Evolutionary conservation across 257 asterid species (phyloP), one percentile per base, ranked within the genome.

Genomic region (Hygrophila difformis): DNA sequence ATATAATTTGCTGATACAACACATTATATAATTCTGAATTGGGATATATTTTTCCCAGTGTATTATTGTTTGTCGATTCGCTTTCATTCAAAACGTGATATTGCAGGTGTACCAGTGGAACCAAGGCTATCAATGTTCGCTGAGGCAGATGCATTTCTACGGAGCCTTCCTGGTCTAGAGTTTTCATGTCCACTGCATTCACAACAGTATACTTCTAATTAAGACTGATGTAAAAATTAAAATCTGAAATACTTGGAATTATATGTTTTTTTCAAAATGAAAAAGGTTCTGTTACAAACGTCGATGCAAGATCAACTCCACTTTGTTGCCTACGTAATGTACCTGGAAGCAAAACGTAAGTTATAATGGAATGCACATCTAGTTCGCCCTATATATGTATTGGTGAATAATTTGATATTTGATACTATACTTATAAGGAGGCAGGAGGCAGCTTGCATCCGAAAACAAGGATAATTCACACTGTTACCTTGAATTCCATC

Each of bases 301-400:
- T 62, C 55, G 87, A 72, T 62, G 44, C 58, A 39, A 81, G 66
- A 54, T 81, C 84, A 20, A 68, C 71, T 55, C 76, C 91, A 47
- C 95, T 88, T 72, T 83, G 71, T 56, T 70, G 87, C 72, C 93
- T 79, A 24, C 73, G 81, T 37, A 79, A 55, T 23, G 70, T 29
- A 40, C 93, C 97, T 84, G 77, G 70, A 73, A 26, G 31, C 31
- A 26, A 26, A 5, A 26, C 31, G 31, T 3, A 26, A 26, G 8
- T n/a, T n/a, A n/a, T n/a, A n/a, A n/a, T n/a, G n/a, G n/a, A n/a
- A n/a, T n/a, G n/a, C n/a, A n/a, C n/a, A n/a, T n/a, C n/a, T n/a
- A n/a, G n/a, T n/a, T n/a, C n/a, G n/a, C n/a, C n/a, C n/a, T n/a
- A n/a, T n/a, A n/a, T n/a, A n/a, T n/a, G n/a, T n/a, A n/a, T n/a